These are phyloP conservation scores for Oxytropis ochrocephala DNA, from an alignment of 306 rosid genomes.

Conservation along the genomic window DNA sequence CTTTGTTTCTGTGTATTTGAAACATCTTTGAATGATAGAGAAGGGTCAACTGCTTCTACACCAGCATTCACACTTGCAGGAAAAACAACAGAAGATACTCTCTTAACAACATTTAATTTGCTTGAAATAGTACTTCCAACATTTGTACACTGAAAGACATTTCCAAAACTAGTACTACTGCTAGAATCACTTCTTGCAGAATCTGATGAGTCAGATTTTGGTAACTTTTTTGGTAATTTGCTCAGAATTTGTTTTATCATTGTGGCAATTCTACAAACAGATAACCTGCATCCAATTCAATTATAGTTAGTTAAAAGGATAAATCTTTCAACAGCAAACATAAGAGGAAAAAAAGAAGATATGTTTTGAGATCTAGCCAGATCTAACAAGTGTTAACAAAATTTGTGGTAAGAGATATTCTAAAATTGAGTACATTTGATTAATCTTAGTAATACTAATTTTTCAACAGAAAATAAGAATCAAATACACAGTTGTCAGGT, in stretches of 20 bases:
- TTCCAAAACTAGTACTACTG: constrained; percentile 54
- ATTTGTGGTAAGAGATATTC: background rate
- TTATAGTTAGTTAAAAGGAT: constrained; percentile 9
- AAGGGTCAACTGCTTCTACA: constrained; percentile 82
- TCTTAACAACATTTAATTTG: constrained; percentile 88
- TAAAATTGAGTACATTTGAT: constrained; percentile 20
- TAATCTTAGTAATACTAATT: background rate
- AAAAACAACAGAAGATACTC: constrained; percentile 95
- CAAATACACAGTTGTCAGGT: background rate
- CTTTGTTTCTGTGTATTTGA: constrained; percentile 83
- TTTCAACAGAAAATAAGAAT: constrained; percentile 8
- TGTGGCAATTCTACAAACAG: constrained; percentile 32
- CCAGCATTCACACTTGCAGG: constrained; percentile 79
- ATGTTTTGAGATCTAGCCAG: constrained; percentile 16
- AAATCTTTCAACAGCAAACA: background rate
- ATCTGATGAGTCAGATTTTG: constrained; percentile 64
- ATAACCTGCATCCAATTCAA: constrained; percentile 33
- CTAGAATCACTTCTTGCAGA: constrained; percentile 62
- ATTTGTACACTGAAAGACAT: constrained; percentile 90
- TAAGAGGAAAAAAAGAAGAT: background rate
- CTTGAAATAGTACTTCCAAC: constrained; percentile 90
- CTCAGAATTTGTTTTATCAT: constrained; percentile 92
- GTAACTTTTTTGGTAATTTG: constrained; percentile 79
- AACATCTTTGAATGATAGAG: constrained; percentile 85
- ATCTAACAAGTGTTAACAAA: constrained; percentile 22